These are phyloP conservation scores for Talinum fruticosum DNA, from an alignment of 148 eudicot genomes.

Conservation along the genomic window DNA sequence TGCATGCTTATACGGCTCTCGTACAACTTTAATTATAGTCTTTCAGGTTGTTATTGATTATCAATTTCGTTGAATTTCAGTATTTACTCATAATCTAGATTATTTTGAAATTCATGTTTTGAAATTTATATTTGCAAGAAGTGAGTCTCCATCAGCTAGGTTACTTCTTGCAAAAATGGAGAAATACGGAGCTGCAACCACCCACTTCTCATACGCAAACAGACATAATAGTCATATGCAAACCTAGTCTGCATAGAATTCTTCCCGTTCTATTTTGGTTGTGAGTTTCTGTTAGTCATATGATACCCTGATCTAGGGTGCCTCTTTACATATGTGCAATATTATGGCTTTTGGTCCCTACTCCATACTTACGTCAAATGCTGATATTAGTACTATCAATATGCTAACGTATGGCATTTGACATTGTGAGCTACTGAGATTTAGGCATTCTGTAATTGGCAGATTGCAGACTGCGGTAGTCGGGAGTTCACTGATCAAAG, in stretches of 20 bases:
- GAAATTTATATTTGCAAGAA: too few relatives aligned
- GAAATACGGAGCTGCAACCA: not conserved
- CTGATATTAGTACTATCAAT: not conserved
- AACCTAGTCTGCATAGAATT: not conserved
- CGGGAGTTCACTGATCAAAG: conserved; percentile 78
- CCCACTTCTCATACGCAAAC: not conserved
- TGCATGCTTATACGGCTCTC: too few relatives aligned
- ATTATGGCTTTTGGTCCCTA: not conserved
- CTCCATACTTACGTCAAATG: not conserved
- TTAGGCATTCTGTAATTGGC: conserved; percentile 19
- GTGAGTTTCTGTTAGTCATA: not conserved
- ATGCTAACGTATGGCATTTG: conserved; percentile 10
- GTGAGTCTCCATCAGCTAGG: not conserved
- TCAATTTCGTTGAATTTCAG: too few relatives aligned
- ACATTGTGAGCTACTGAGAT: not conserved
- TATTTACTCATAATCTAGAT: too few relatives aligned
- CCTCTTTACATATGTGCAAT: not conserved
- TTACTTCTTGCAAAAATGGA: not conserved
- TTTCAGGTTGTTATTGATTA: too few relatives aligned
- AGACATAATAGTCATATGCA: not conserved
- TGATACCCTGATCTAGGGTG: not conserved
- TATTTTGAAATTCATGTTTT: too few relatives aligned
- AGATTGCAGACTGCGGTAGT: conserved; percentile 80
- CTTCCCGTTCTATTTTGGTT: not conserved
- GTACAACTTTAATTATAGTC: too few relatives aligned